Conservation (phyloP, 345 rosid genomes). For the Turnera subulata region DNA sequence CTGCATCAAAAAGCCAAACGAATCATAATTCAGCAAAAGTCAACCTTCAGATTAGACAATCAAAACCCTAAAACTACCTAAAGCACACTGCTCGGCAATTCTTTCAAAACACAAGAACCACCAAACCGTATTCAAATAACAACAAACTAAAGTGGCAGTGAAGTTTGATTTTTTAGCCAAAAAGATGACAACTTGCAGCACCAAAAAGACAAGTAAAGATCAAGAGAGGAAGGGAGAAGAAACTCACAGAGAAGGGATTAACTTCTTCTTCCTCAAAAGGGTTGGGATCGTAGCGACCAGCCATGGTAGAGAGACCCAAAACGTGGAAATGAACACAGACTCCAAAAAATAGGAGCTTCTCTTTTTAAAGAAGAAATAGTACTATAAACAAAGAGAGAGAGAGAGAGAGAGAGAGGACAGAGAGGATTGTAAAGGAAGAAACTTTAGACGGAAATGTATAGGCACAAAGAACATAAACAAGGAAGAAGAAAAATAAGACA, state of each 20-base stretch:
- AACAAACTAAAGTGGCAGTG: no score
- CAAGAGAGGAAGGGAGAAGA: not conserved
- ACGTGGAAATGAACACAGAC: not conserved
- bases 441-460: not conserved
- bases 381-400: not conserved
- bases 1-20: not conserved
- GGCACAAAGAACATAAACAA: not conserved
- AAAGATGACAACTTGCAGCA: no score
- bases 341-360: not conserved
- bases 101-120: no score
- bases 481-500: no score
- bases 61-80: no score
- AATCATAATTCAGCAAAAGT: no score
- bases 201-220: not conserved
- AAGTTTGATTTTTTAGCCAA: no score
- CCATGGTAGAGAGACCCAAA: constrained; percentile 38
- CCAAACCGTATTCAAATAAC: no score
- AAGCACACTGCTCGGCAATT: no score
- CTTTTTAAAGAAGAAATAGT: not conserved
- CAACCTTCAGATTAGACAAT: not conserved
- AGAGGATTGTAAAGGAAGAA: not conserved
- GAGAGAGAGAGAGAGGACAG: not conserved
- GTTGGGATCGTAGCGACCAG: constrained; percentile 74
- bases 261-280: constrained; percentile 92
- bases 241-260: constrained; percentile 88